A percentile compares a stretch with the other conserved stretches of the same genome.
These are phyloP conservation scores for Alloascoidea hylecoeti DNA, from an alignment of 805 yeast species.

Conservation along the genomic window DNA sequence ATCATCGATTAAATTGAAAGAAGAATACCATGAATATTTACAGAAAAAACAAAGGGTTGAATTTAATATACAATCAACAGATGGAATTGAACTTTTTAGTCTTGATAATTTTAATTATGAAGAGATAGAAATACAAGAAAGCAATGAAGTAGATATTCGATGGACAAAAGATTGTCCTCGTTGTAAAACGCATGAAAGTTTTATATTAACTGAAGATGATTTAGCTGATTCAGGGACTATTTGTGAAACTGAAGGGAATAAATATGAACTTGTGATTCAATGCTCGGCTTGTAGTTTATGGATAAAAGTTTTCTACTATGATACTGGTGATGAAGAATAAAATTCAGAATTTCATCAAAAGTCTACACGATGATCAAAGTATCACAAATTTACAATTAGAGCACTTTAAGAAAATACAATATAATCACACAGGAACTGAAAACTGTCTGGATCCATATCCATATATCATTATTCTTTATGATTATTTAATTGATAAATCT, in stretches of 20 bases:
- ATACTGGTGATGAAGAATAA: too few species aligned
- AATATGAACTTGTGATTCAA: constrained; percentile 60
- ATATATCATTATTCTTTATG: too few species aligned
- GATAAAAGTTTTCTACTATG: constrained; percentile 39
- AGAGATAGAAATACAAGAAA: constrained; percentile 18
- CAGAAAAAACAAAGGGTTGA: constrained; percentile 19
- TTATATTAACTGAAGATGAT: constrained; percentile 45
- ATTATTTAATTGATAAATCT: too few species aligned
- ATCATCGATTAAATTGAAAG: constrained; percentile 22
- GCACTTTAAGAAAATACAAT: too few species aligned
- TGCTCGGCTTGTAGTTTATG: constrained; percentile 79
- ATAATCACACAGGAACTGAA: too few species aligned
- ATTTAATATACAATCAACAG: constrained; percentile 10
- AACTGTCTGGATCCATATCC: too few species aligned
- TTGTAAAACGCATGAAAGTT: constrained; percentile 38
- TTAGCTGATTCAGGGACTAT: constrained; percentile 35
- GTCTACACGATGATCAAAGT: too few species aligned
- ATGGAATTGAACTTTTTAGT: constrained; percentile 27
- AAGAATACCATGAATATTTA: constrained; percentile 38
- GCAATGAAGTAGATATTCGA: constrained; percentile 18
- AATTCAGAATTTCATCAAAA: too few species aligned
- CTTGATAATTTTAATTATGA: constrained; percentile 43
- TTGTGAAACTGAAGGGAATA: constrained; percentile 28
- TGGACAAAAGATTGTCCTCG: constrained; percentile 53
- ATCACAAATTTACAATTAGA: too few species aligned